Evolutionary conservation across 306 rosid genomes (phyloP).

Genomic region (Cicer bijugum): DNA sequence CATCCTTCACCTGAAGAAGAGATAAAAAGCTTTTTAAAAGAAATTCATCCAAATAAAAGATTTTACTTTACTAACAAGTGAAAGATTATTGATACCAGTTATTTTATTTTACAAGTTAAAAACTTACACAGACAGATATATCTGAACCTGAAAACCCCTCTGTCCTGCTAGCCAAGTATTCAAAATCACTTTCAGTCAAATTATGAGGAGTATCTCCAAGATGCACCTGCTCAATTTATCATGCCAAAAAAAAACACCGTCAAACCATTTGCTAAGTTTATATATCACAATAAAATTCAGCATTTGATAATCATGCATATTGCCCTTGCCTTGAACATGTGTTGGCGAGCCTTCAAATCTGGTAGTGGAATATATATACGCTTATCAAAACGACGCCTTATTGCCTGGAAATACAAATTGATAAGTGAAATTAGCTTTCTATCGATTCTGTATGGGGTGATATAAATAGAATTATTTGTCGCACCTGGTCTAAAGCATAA

Average conservation of each 20-base stretch:
- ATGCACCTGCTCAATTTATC: conserved; percentile 77
- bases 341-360: conserved; percentile 93
- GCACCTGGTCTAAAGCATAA: conserved; percentile 95
- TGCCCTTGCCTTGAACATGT: conserved; percentile 85
- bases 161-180: conserved; percentile 77
- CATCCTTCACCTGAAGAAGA: conserved; percentile 86
- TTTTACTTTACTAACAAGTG: neutral
- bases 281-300: conserved; percentile 37
- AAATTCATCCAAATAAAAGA: conserved; percentile 16
- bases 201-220: conserved; percentile 98
- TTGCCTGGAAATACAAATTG: conserved; percentile 68
- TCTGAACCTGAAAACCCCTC: conserved; percentile 99
- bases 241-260: conserved; percentile 32
- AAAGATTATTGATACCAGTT: conserved; percentile 21
- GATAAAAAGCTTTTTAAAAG: conserved; percentile 10
- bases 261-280: conserved; percentile 32
- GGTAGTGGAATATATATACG: conserved; percentile 99
- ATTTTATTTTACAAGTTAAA: conserved; percentile 31
- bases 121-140: conserved; percentile 89
- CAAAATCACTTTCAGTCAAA: conserved; percentile 86
- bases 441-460: conserved; percentile 24
- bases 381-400: conserved; percentile 97
- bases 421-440: conserved; percentile 46
- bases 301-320: conserved; percentile 40
- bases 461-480: conserved; percentile 20